Base-by-base conservation (phyloP, 345 rosid genomes). In the Populus simonii region DNA sequence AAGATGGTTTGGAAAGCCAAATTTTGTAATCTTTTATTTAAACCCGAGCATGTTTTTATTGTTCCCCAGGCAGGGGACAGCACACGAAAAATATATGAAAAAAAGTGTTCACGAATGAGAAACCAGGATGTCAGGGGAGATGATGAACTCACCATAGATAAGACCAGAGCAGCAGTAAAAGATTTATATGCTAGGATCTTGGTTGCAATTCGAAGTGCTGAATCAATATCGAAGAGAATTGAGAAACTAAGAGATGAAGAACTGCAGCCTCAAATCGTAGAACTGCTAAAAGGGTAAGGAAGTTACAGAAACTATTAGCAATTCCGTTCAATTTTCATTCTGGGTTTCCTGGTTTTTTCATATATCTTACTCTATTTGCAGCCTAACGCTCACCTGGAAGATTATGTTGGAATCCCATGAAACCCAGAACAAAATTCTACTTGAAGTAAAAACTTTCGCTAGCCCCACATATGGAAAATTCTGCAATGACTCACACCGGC, bases 171-270 rank as follows among this genome's bases (percentile, higher is more conserved):
- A 29, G 83, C 88, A 22, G 87, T 88, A 3, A 91, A 90, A 70
- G 96, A 91, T 72, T 83, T 91, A 61, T 86, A 91, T 78, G 90
- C 96, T 5, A 78, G 88, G 82, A 91, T 89, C 85, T 80, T 90
- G 80, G 93, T 92, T 71, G 93, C 96, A 6, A 85, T 90, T 78
- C 84, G 89, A 70, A 89, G 93, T 78, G 93, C 90, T 17, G 93
- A 90, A 74, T 84, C 92, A 11, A 90, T 92, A 74, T 89, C 96
- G 7, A 84, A 84, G 84, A 87, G 88, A 79, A 90, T 91, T 33
- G 82, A 89, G 76, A 88, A 90, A 76, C 78, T 91, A 76, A 83
- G 91, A 66, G 93, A 91, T 49, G 96, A 90, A 65, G 96, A 91
- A 74, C 84, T 91, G 75, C 85, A 82, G 66, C 96, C 96, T 70